Evolutionary conservation across 768 basidiomycete species (phyloP).

Genomic region (Vararia minispora): DNA sequence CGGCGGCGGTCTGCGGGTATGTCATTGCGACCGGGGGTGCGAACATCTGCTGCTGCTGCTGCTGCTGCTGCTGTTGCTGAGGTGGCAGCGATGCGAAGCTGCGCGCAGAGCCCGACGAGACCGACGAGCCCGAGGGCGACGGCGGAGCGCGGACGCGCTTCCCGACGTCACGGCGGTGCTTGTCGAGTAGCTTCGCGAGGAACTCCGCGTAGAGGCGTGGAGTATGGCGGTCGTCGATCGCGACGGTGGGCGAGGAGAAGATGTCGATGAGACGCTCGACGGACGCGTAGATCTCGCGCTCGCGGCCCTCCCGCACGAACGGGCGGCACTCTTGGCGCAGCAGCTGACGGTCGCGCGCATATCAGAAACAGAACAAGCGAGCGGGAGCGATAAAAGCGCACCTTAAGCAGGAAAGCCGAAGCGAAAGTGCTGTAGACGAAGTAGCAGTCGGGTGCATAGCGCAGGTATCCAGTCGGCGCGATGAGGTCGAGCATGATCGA

Average conservation of each 20-base stretch:
- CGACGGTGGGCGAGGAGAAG: slow-evolving; percentile 57
- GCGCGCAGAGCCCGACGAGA: no score
- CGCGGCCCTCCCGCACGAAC: slow-evolving; percentile 48
- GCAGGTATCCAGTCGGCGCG: slow-evolving; percentile 65
- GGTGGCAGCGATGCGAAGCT: no score
- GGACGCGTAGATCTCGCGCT: slow-evolving; percentile 59
- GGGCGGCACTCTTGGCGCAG: slow-evolving; percentile 65
- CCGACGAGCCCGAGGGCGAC: no score
- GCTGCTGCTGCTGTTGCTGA: no score
- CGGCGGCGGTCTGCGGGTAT: no score
- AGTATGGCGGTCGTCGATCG: slow-evolving; percentile 74
- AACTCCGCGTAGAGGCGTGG: slow-evolving; percentile 75
- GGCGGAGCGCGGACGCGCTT: slow-evolving; percentile 47
- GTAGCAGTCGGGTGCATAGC: slow-evolving; percentile 62
- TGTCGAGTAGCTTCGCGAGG: slow-evolving; percentile 57
- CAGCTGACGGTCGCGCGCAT: slow-evolving; percentile 29
- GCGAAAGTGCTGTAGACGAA: slow-evolving; percentile 76
- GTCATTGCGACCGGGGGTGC: no score
- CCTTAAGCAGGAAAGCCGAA: slow-evolving; percentile 76
- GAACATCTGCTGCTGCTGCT: no score
- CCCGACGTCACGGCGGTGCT: slow-evolving; percentile 60
- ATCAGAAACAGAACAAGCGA: slow-evolving; percentile 10
- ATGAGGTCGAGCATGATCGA: slow-evolving; percentile 52
- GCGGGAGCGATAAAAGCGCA: slow-evolving; percentile 15
- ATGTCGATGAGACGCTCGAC: slow-evolving; percentile 66